Conservation (phyloP, 441 rosid species). For the Croton setiger region DNA sequence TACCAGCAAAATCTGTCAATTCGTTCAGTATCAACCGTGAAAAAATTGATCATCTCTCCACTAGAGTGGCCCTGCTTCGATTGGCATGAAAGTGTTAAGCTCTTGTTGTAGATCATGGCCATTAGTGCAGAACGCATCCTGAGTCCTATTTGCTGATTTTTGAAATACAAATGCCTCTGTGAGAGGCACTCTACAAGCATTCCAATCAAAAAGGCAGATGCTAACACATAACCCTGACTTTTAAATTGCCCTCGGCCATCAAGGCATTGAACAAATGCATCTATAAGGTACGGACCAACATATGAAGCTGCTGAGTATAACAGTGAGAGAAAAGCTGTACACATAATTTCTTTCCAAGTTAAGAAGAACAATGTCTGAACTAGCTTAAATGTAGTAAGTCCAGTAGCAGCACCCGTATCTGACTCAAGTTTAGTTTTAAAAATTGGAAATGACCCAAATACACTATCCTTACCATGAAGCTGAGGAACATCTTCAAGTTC, state of each 20-base stretch:
- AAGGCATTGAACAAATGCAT: background rate
- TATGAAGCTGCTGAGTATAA: background rate
- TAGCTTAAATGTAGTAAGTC: background rate
- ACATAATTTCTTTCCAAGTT: background rate
- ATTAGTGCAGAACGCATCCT: conserved; percentile 39
- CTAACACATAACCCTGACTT: background rate
- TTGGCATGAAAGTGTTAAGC: conserved; percentile 47
- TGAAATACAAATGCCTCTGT: conserved; percentile 46
- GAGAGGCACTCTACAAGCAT: conserved; percentile 35
- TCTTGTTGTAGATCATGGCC: conserved; percentile 49
- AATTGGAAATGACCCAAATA: background rate
- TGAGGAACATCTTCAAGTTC: background rate
- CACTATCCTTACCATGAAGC: background rate
- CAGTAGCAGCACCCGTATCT: background rate
- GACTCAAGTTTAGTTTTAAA: background rate
- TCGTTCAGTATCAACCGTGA: conserved; percentile 66
- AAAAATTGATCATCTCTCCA: conserved; percentile 62
- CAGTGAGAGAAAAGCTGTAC: background rate
- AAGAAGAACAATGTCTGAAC: background rate
- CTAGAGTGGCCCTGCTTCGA: conserved; percentile 50
- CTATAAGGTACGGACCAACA: background rate
- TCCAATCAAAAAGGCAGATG: background rate
- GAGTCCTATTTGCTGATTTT: conserved; percentile 42
- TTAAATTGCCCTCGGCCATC: background rate
- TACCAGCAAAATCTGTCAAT: conserved; percentile 45